These are phyloP conservation scores for Daldinia sp. DNA, from an alignment of 2,329 filamentous ascomycete genomes.

Conservation along the genomic window DNA sequence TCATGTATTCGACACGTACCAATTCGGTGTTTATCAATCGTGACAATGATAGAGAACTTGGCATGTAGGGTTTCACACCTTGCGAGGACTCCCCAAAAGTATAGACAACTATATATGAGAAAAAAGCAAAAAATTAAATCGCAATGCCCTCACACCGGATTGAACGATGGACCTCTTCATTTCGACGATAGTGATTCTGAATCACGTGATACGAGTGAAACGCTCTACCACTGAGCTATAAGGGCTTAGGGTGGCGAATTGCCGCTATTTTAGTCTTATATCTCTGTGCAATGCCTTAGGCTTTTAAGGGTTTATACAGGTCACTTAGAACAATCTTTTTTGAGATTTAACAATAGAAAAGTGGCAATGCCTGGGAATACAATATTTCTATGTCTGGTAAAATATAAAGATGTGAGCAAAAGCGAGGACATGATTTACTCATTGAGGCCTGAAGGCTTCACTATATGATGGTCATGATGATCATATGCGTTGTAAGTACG, in stretches of 20 bases:
- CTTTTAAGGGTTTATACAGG: not conserved
- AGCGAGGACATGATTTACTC: not conserved
- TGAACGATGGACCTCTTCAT: conserved; percentile 42
- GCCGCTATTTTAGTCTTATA: conserved; percentile 4
- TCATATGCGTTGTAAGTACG: too few relatives aligned
- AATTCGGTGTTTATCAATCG: not conserved
- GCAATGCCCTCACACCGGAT: conserved; percentile 39
- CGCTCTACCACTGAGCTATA: conserved; percentile 42
- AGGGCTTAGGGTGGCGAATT: conserved; percentile 13
- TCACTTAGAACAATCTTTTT: not conserved
- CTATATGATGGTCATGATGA: not conserved
- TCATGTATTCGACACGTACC: not conserved
- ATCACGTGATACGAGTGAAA: conserved; percentile 17
- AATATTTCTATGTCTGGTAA: not conserved
- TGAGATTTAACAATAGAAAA: not conserved
- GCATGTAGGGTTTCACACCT: not conserved
- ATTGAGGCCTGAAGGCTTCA: not conserved
- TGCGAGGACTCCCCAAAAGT: conserved; percentile 14
- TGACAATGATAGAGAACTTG: too few relatives aligned
- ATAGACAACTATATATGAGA: not conserved
- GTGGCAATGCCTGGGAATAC: not conserved
- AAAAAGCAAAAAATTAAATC: conserved; percentile 9
- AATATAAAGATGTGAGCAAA: not conserved
- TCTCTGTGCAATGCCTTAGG: too few relatives aligned
- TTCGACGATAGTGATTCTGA: conserved; percentile 3